Evolutionary conservation across 106 monocot species (phyloP).

Genomic region (Phalaenopsis aphrodite): DNA sequence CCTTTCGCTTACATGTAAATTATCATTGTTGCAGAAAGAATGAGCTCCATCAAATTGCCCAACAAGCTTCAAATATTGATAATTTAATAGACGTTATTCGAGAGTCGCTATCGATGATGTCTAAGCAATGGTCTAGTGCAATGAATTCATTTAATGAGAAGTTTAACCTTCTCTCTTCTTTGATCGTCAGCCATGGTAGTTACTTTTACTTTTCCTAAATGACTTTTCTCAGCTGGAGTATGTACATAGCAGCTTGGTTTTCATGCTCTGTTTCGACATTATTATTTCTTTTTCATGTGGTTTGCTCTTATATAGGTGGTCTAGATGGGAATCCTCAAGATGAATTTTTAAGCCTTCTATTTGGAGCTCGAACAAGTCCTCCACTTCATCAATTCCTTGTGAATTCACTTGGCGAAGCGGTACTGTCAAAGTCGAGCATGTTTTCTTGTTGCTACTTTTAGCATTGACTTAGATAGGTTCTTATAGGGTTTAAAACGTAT

Average conservation of each 20-base stretch:
- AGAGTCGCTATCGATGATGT: slow-evolving; percentile 68
- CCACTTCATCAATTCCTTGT: slow-evolving; percentile 96
- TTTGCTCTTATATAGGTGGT: slow-evolving; percentile 42
- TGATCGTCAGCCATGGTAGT: slow-evolving; percentile 74
- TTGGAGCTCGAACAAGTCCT: slow-evolving; percentile 75
- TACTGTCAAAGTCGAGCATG: slow-evolving; percentile 18
- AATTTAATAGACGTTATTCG: slow-evolving; percentile 82
- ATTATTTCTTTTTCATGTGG: background rate
- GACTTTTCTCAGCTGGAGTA: background rate
- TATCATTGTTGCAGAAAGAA: slow-evolving; percentile 41
- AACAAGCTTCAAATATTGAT: slow-evolving; percentile 92
- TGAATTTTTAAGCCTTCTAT: slow-evolving; percentile 84
- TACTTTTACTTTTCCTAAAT: background rate
- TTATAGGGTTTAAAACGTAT: slow-evolving; percentile 77
- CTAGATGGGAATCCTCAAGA: slow-evolving; percentile 66
- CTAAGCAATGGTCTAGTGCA: slow-evolving; percentile 82
- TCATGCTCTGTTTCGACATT: background rate
- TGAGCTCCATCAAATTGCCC: slow-evolving; percentile 91
- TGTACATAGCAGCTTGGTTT: background rate
- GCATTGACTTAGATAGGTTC: background rate
- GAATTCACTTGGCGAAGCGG: slow-evolving; percentile 88
- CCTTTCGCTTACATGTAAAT: background rate
- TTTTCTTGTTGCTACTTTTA: background rate
- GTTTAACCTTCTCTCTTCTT: slow-evolving; percentile 52
- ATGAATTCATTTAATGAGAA: slow-evolving; percentile 82